These are phyloP conservation scores for Fusarium sp. DNA, from an alignment of 2,329 filamentous ascomycete genomes.

Conservation along the genomic window DNA sequence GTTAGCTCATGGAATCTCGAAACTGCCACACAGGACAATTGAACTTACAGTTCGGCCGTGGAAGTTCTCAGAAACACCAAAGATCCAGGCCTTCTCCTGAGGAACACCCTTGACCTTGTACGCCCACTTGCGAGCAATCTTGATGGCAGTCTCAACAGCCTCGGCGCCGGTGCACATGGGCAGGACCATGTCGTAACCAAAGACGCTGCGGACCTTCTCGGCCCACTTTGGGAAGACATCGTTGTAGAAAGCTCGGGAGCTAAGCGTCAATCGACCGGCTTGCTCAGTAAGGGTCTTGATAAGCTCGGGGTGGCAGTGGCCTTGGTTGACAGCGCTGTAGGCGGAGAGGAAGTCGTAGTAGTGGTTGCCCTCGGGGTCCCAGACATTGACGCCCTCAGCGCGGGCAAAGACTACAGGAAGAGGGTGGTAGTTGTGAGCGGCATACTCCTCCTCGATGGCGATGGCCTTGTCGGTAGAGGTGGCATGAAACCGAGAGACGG, in stretches of 20 bases:
- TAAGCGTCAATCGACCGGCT: slow-evolving; percentile 74
- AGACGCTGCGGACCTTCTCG: slow-evolving; percentile 39
- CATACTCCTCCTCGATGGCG: slow-evolving; percentile 81
- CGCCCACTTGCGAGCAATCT: slow-evolving; percentile 41
- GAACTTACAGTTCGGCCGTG: slow-evolving; percentile 72
- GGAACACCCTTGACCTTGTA: slow-evolving; percentile 43
- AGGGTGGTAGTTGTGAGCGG: slow-evolving; percentile 99
- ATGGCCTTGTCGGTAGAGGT: slow-evolving; percentile 85
- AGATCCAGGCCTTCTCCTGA: slow-evolving; percentile 39
- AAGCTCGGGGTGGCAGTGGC: slow-evolving; percentile 78
- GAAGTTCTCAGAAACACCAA: slow-evolving; percentile 41
- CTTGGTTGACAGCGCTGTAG: slow-evolving; percentile 62
- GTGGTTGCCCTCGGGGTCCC: slow-evolving; percentile 95
- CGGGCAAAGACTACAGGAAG: slow-evolving; percentile 92
- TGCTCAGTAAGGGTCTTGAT: slow-evolving; percentile 91
- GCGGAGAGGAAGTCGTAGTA: slow-evolving; percentile 98
- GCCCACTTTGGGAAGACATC: slow-evolving; percentile 42
- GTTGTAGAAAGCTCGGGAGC: slow-evolving; percentile 41
- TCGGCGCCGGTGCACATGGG: slow-evolving; percentile 43
- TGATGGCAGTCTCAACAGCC: slow-evolving; percentile 40
- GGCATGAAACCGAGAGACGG: slow-evolving; percentile 72
- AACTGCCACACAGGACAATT: neutral
- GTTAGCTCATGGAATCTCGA: slow-evolving; percentile 5
- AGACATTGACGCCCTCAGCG: slow-evolving; percentile 87
- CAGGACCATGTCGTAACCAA: slow-evolving; percentile 39